These are phyloP conservation scores for Mycena metata DNA, from an alignment of 768 basidiomycete genomes.

Conservation along the genomic window DNA sequence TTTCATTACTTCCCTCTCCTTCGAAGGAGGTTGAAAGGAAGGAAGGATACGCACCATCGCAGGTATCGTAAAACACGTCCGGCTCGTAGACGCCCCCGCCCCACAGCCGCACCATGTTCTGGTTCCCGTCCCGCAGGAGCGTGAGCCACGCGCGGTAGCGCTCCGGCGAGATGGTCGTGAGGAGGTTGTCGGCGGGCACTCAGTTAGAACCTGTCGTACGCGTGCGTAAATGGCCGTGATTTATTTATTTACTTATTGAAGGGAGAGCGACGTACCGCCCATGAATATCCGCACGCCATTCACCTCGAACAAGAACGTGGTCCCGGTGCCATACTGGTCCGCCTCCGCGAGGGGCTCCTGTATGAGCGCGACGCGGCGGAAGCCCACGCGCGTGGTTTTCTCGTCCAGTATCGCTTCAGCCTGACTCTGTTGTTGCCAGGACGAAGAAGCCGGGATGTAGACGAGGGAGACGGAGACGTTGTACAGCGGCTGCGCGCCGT, in stretches of 20 bases:
- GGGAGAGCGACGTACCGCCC: constrained; percentile 69
- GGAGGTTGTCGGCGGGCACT: constrained; percentile 90
- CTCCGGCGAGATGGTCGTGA: constrained; percentile 68
- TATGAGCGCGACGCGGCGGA: constrained; percentile 80
- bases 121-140: constrained; percentile 85
- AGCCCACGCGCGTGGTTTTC: constrained; percentile 71
- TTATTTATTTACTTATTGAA: no score
- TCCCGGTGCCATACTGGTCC: constrained; percentile 69
- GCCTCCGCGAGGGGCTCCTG: constrained; percentile 78
- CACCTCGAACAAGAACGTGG: constrained; percentile 86
- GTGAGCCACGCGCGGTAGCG: constrained; percentile 84
- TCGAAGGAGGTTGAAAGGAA: background rate
- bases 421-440: no score
- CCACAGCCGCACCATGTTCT: constrained; percentile 94
- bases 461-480: constrained; percentile 63
- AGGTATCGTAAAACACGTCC: constrained; percentile 83
- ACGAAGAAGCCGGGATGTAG: constrained; percentile 54
- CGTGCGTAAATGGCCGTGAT: no score
- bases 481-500: constrained; percentile 82
- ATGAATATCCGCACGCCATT: constrained; percentile 89
- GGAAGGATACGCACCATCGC: constrained; percentile 71
- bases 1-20: no score
- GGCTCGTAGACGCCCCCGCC: constrained; percentile 90
- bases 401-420: constrained; percentile 63
- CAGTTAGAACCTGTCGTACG: constrained; percentile 81